phyloP scores from a whole-genome alignment of 73 alveolate genomes.

The Blepharisma stoltei region DNA sequence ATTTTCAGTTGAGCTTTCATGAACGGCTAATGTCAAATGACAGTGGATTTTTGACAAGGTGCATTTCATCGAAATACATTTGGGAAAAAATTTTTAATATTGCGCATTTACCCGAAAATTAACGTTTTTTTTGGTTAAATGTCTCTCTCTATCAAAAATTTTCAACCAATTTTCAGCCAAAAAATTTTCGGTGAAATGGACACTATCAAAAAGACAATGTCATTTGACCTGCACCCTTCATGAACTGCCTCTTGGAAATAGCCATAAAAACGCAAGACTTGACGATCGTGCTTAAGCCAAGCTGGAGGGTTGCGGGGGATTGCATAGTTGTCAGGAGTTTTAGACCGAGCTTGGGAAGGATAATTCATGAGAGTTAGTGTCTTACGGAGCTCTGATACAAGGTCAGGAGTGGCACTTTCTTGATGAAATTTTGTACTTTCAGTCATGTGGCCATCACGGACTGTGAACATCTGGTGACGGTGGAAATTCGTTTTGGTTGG shows the following conservation, averaged over 20 bases:
- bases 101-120: too few species aligned
- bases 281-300: constrained; percentile 84
- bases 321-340: constrained; percentile 75
- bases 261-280: constrained; percentile 85
- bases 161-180: too few species aligned
- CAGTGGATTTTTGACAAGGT: too few species aligned
- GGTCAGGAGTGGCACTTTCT: constrained; percentile 45
- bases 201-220: too few species aligned
- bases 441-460: neutral
- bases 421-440: constrained; percentile 39
- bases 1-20: constrained; percentile 83
- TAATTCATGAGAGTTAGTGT: constrained; percentile 46
- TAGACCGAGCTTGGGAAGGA: constrained; percentile 44
- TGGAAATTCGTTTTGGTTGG: constrained; percentile 21
- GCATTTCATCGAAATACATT: too few species aligned
- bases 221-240: too few species aligned
- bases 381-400: neutral
- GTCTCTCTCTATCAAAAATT: too few species aligned
- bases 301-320: constrained; percentile 82
- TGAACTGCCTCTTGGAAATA: constrained; percentile 92
- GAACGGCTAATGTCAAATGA: too few species aligned
- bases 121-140: too few species aligned
- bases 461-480: neutral
- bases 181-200: too few species aligned
- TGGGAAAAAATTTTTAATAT: too few species aligned